Base-by-base conservation (phyloP, 2,329 filamentous ascomycete genomes). In the Cryphonectria japonica region DNA sequence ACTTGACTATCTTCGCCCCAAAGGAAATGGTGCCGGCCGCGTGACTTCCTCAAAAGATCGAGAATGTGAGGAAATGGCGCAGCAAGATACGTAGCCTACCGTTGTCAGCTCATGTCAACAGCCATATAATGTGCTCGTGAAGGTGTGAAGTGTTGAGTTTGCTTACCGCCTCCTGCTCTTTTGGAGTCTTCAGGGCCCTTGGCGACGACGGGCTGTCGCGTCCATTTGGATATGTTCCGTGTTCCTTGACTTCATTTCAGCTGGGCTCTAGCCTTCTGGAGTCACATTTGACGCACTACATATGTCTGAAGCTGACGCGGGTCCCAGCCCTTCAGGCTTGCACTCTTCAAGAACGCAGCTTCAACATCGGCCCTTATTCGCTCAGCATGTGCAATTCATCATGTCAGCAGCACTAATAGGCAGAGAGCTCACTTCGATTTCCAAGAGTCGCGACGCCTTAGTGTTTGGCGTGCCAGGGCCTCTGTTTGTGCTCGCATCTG, bases 121-220 rank as follows among this genome's bases (percentile, higher is more conserved):
- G 43, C 43, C 9, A 46, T 46, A 19, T 46, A 46, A 5, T 46
- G 3, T 46, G 43, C 43, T 19, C 43, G 13, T 46, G 43, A 14
- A 16, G 43, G 13, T 14, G 43, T 11, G 7, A 46, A 46, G 43
- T 46, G 43, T 46, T 46, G 1, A 3, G 22, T 22, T 22, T 0
- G 50, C 70, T 19, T 68, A 69, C 70, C 29, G 70, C 59, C n/a
- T 72, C 70, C 16, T 72, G 70, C 16, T 69, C 57, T 29, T 72
- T 72, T 0, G 70, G 67, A 3, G 67, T 72, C 34, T 69, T 69
- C 14, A 65, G 19, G 2, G 61, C 50, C 61, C 67, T 64, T 22
- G 2, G 7, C 19, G 67, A 43, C 11, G 43, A 11, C 1, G 34
- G n/a, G 54, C 60, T 3, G 16, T 39, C 19, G 22, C 41, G 29